phyloP scores from a whole-genome alignment of 768 basidiomycete species.

The Boletus reticulatus region DNA sequence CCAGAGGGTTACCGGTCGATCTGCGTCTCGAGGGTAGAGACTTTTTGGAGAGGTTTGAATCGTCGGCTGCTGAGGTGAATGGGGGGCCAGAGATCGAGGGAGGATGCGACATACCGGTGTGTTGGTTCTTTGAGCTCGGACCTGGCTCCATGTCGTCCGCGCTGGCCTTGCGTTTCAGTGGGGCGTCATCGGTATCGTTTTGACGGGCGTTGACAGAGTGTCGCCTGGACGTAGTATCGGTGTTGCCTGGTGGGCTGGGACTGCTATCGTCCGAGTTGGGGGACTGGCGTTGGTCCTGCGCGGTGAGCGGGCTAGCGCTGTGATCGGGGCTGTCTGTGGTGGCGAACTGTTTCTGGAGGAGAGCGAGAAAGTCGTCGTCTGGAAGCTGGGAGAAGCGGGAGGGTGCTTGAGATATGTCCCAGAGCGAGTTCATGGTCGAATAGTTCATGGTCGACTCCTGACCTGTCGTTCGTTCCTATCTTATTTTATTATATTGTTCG shows the following conservation, averaged over 20 bases:
- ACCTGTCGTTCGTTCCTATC: background rate
- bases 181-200: slow-evolving; percentile 44
- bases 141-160: slow-evolving; percentile 60
- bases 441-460: slow-evolving; percentile 31
- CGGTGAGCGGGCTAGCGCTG: background rate
- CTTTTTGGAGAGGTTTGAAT: slow-evolving; percentile 26
- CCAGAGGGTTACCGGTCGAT: slow-evolving; percentile 38
- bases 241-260: slow-evolving; percentile 65
- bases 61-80: slow-evolving; percentile 19
- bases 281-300: slow-evolving; percentile 18
- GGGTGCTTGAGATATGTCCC: slow-evolving; percentile 63
- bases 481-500: slow-evolving; percentile 4
- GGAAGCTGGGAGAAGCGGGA: slow-evolving; percentile 58
- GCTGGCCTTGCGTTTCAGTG: slow-evolving; percentile 77
- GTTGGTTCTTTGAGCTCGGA: slow-evolving; percentile 64
- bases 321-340: slow-evolving; percentile 33
- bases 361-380: slow-evolving; percentile 74
- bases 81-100: slow-evolving; percentile 1
- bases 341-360: slow-evolving; percentile 76
- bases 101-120: slow-evolving; percentile 47
- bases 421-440: slow-evolving; percentile 49
- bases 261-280: slow-evolving; percentile 76
- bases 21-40: slow-evolving; percentile 35
- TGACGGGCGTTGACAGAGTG: slow-evolving; percentile 22
- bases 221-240: slow-evolving; percentile 24